Base-by-base conservation (phyloP, 108 stramenopile species). In the Cyclostephanos tholiformis region DNA sequence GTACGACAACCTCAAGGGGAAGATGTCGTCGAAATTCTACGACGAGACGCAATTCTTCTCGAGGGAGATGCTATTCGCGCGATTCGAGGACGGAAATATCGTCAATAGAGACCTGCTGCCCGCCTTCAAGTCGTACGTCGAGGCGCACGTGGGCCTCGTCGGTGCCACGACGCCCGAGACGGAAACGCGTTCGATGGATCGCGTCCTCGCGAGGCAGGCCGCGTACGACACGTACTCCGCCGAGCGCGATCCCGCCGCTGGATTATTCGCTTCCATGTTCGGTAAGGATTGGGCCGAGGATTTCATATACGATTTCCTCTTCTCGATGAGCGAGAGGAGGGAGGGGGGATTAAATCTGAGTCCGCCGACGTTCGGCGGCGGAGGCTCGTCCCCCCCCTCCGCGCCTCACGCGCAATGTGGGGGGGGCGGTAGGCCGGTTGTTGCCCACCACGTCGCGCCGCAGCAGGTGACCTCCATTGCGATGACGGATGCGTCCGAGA, bases 41-140 rank as follows among this genome's bases (percentile, higher is more conserved):
- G 96, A 97, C 71, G 96, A 97, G 75, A 93, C 90, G 13, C 89
- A 94, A 59, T 96, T 95, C 78, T 98, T 98, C 79, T 95, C 93
- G 0, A 83, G 90, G 62, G 88, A 95, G 71, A 96, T 97, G 95
- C 75, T 98, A 16, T 98, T 95, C 77, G 94, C 90, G 9, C 73
- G 97, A 65, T 97, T 95, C 70, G 92, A 95, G 59, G 95, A 97
- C 55, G 80, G 74, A 16, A 64, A 78, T 12, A 57, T 94, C 61
- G 86, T 98, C 9, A 43, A 70, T 0, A 53, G 85, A 6, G 88
- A 91, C 55, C 73, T 98, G 2, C 82, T 91, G 60, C 96, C 97
- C 25, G 97, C 97, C 23, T 98, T 98, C 75, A 62, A 83, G 62
- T 77, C 83, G 27, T 96, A 95, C 66, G 82, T 96, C 17, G 38